Base-by-base conservation (phyloP, 371 early-diverging fungal genomes). In the Mortierella sp. region DNA sequence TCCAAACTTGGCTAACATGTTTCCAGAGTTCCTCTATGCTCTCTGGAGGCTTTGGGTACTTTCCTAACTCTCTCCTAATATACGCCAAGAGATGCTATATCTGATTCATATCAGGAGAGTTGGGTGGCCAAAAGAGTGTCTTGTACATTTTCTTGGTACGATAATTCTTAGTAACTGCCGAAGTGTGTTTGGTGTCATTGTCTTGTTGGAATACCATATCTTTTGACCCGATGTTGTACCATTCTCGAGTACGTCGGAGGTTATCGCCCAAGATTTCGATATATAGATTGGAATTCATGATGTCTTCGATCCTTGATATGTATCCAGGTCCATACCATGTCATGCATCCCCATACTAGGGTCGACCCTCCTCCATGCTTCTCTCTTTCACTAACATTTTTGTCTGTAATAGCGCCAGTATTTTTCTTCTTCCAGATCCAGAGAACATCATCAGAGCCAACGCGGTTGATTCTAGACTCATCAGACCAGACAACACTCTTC, bases 161-260 rank as follows among this genome's bases (percentile, higher is more conserved):
- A 69, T 61, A 76, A 22, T 58, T 42, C 29, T 37, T 29, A 29
- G 62, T 43, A 13, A 28, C 12, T 32, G 37, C 67, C 51, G 77
- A 80, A 0, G 13, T 76, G 45, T 83, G 74, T 53, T 76, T 73
- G 0, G 69, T 57, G 56, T 70, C 69, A 40, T 70, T 80, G 53
- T 81, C 82, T 28, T 71, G 70, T 63, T 76, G 70, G 56, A 80
- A 84, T 7, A 77, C 69, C 12, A 42, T 55, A 6, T 60, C 22
- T 19, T 31, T 43, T 9, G 59, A 15, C 26, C 32, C 35, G 19
- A 59, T 59, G 9, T 35, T 15, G 15, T 59, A 59, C 31, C 23
- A 59, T 3, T 59, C 29, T 15, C 15, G 31, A 8, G 53, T 51
- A 6, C 5, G 7, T 51, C 9, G 53, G 19, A 51, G 6, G 22